These are phyloP conservation scores for Colletotrichum phormii DNA, from an alignment of 2,329 filamentous ascomycete genomes.

Conservation along the genomic window DNA sequence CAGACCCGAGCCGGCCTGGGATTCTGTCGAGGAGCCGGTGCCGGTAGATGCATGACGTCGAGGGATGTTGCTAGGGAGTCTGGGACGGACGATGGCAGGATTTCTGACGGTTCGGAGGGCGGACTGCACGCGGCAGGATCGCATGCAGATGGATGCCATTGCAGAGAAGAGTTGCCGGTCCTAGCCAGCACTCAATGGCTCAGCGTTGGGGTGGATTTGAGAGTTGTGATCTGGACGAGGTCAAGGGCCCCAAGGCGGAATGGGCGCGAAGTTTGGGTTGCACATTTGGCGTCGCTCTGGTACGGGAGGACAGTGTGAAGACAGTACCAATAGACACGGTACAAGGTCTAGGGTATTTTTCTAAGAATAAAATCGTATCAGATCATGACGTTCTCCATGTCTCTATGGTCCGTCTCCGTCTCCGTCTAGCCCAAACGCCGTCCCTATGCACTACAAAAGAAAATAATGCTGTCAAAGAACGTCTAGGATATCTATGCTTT, in stretches of 20 bases:
- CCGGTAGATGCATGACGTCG: conserved; percentile 46
- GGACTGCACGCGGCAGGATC: conserved; percentile 41
- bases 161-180: conserved; percentile 40
- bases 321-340: conserved; percentile 5
- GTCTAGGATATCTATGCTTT: neutral
- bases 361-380: conserved; percentile 15
- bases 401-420: conserved; percentile 1
- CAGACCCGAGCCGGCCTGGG: conserved; percentile 44
- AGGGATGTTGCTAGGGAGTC: conserved; percentile 42
- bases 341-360: neutral
- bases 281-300: conserved; percentile 19
- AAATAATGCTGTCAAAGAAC: conserved; percentile 2
- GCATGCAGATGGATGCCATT: conserved; percentile 47
- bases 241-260: conserved; percentile 10
- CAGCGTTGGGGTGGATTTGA: conserved; percentile 26
- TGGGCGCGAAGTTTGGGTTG: conserved; percentile 9
- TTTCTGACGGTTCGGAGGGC: conserved; percentile 39
- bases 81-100: conserved; percentile 35
- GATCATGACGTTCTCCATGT: conserved; percentile 31
- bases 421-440: conserved; percentile 23
- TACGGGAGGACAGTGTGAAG: conserved; percentile 1
- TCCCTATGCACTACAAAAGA: conserved; percentile 29
- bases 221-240: conserved; percentile 14
- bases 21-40: conserved; percentile 40
- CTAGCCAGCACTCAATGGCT: conserved; percentile 49